These are phyloP conservation scores for Solanum clarkiae DNA, from an alignment of 257 asterid species.

Conservation along the genomic window DNA sequence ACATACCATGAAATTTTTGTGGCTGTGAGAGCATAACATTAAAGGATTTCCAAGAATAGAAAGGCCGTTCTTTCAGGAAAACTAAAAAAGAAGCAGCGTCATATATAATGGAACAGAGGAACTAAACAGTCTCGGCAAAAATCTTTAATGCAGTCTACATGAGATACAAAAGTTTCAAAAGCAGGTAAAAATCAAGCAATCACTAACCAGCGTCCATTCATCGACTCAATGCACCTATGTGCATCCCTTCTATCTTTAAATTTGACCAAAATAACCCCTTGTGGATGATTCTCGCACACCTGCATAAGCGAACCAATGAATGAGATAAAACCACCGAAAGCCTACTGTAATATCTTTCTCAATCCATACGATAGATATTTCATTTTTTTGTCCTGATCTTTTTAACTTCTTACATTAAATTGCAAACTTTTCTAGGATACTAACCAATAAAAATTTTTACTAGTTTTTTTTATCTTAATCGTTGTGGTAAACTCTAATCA, in stretches of 20 bases:
- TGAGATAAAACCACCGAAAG: not conserved
- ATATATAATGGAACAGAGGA: not conserved
- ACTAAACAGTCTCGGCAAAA: not conserved
- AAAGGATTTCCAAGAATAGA: not conserved
- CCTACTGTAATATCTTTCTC: not conserved
- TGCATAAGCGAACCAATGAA: conserved; percentile 15
- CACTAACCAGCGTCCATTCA: conserved; percentile 86
- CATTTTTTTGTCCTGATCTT: not conserved
- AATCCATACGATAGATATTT: not conserved
- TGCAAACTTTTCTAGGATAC: not conserved
- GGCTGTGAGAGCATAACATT: not conserved
- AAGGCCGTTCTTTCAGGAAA: not conserved
- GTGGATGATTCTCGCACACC: conserved; percentile 92
- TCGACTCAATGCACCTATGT: conserved; percentile 72
- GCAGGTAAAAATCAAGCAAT: not conserved
- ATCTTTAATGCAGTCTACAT: not conserved
- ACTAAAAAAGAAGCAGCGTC: not conserved
- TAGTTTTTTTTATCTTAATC: not conserved
- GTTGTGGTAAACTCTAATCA: not conserved
- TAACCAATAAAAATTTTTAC: not conserved
- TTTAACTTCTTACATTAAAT: not conserved
- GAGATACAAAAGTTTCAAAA: not conserved
- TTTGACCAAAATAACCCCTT: conserved; percentile 79
- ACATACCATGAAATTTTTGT: not conserved
- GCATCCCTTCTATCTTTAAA: conserved; percentile 75